Base-by-base conservation (phyloP, 768 basidiomycete genomes). In the Boletus speciosus region DNA sequence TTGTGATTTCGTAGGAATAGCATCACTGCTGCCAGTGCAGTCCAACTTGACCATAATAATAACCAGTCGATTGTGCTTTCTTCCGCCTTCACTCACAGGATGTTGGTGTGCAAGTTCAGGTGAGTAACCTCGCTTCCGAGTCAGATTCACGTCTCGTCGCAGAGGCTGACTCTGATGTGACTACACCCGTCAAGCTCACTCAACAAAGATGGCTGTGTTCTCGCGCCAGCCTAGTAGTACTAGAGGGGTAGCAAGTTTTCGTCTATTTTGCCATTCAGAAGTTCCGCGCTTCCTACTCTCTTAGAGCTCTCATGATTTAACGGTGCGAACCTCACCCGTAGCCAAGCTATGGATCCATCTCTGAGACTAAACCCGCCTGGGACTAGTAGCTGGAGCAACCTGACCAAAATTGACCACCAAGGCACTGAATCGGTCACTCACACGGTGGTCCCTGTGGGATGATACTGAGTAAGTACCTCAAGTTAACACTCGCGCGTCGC, bases 1-100 rank as follows among this genome's bases (percentile, higher is more conserved):
- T 67, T 59, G 57, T 65, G 64, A 66, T 65, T 59, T 66, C 48
- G 47, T 57, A 56, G 23, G 37, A 49, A 47, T 46, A 35, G 59
- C 23, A 34, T 3, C 35, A 6, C 31, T 31, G 34, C 42, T 48
- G 52, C 19, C 19, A 19, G 45, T 36, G 23, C 14, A 27, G 41
- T 44, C 47, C 42, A 45, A 14, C 37, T 29, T 16, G 15, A 16
- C 15, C 35, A 32, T 32, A 11, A 9, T 29, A 9, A 29, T 29
- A 29, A 29, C 29, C 29, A 1, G 29, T 29, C 29, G 8, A 29
- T 9, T 32, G 31, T 32, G 4, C 31, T 32, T 34, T 12, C 34
- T 34, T 14, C 34, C 32, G 32, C 32, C 12, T 34, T 34, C 32
- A 34, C 8, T 10, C 32, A 11, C 32, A 32, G 11, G 34, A 34